Base-by-base conservation (phyloP, 1,139 yeast species). In the Ogataea hybrid region DNA sequence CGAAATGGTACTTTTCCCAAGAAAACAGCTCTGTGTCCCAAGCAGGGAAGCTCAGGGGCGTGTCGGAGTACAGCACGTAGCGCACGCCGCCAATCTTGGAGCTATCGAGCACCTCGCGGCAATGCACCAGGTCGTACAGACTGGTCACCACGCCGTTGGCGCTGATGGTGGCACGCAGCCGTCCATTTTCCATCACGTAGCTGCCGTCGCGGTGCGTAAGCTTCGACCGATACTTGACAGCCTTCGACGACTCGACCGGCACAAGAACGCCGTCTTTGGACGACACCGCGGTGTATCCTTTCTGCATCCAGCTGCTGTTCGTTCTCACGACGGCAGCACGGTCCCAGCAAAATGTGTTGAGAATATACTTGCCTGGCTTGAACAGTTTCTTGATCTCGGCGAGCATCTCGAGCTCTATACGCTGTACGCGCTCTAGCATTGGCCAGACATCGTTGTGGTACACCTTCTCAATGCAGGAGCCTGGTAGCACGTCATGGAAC, bases 11-110 rank as follows among this genome's bases (percentile, higher is more conserved):
- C 51, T 83, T 85, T 52, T 82, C 84, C 50, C 85, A 73, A 0
- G 95, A 84, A 61, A 78, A 92, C 47, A 89, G 72, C 60, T 92
- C 98, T 0, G 97, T 90, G 61, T 92, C 97, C 97, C 98, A 92
- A 2, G 97, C 97, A 37, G 90, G 96, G 79, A 82, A 90, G 45
- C 75, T 81, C 57, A 88, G 69, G 10, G 97, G 97, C 50, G 88
- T 86, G 62, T 92, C 97, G 51, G 89, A 92, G 57, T 85, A 85
- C 43, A 92, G 60, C 2, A 87, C 77, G 52, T 79, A 81, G 61
- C 85, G 95, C 57, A 87, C 86, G 27, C 89, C 96, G 27, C 88
- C 88, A 20, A 64, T 64, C 16, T 71, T 69, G 3, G 75, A 67
- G 5, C 71, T 53, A 48, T 84, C 86, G 46, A 90, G 71, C 18